phyloP scores from a whole-genome alignment of 2,329 filamentous ascomycete genomes.

The Pezicula rhizophila region DNA sequence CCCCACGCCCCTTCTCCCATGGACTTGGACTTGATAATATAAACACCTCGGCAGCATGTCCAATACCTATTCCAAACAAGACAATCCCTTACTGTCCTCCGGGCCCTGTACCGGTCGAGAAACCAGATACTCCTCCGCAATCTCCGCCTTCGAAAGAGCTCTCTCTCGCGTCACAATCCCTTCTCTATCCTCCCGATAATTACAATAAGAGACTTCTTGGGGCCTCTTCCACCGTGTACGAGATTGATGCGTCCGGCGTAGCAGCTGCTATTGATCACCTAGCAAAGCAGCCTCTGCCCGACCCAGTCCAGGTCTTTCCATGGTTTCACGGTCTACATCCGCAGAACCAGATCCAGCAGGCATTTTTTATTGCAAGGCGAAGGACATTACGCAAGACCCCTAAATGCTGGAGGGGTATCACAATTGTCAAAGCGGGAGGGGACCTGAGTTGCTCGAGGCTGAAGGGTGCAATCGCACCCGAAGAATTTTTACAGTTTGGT shows the following conservation, averaged over 20 bases:
- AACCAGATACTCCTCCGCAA: slow-evolving; percentile 55
- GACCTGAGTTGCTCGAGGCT: slow-evolving; percentile 68
- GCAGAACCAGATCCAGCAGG: slow-evolving; percentile 79
- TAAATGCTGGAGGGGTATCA: slow-evolving; percentile 72
- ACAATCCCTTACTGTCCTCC: slow-evolving; percentile 86
- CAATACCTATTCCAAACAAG: slow-evolving; percentile 73
- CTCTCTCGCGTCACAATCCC: slow-evolving; percentile 54
- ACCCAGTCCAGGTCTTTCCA: slow-evolving; percentile 82
- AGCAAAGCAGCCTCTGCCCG: slow-evolving; percentile 74
- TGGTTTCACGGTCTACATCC: slow-evolving; percentile 94
- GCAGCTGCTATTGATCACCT: slow-evolving; percentile 69
- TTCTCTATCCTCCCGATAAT: slow-evolving; percentile 67
- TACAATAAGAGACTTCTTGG: slow-evolving; percentile 49
- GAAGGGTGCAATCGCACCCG: slow-evolving; percentile 78
- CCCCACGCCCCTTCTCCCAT: slow-evolving; percentile 43
- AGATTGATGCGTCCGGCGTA: slow-evolving; percentile 63
- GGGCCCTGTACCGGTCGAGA: slow-evolving; percentile 55
- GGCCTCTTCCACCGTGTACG: slow-evolving; percentile 54
- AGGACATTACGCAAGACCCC: slow-evolving; percentile 66
- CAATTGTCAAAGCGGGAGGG: slow-evolving; percentile 83
- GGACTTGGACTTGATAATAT: slow-evolving; percentile 43
- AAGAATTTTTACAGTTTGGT: slow-evolving; percentile 61
- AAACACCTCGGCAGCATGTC: slow-evolving; percentile 48
- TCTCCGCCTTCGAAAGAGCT: slow-evolving; percentile 57
- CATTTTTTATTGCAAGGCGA: slow-evolving; percentile 79